Evolutionary conservation across 2,329 filamentous ascomycete genomes (phyloP), one percentile per base, ranked within the genome.

Genomic region (Alternaria infectoria): DNA sequence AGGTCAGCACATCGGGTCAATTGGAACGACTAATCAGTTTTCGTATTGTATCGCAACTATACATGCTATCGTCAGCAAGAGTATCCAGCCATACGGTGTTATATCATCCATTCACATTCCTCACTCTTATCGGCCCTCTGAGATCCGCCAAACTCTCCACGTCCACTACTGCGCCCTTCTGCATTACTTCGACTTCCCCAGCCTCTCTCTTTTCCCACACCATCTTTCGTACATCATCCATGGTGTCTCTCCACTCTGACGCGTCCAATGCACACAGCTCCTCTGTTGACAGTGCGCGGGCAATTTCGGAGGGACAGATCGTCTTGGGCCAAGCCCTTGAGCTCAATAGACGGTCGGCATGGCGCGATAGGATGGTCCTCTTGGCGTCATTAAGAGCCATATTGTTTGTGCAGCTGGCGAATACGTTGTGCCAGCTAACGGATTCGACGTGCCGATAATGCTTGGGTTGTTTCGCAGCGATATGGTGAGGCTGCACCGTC

Each of bases 281-380:
- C 9, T 71, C 59, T 3, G 61, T 17, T 13, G 82, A 80, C 9
- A 86, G 71, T 1, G 82, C 80, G 25, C 85, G 79, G 2, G 84
- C 83, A 43, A 85, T 79, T 73, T 86, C 84, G 13, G 84, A 86
- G 5, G 84, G 85, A 68, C 85, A 86, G 64, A 86, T 82, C 0
- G 85, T 86, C 69, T 86, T 86, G 11, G 84, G 85, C 54, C 72
- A 77, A 17, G 71, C 67, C 40, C 82, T 74, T 10, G 69, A 52
- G 32, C 64, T 59, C 19, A 82, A 70, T 23, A 81, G 71, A 28
- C 61, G 63, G 36, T 69, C 40, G 49, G 79, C 69, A 68, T 70
- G 72, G 30, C 44, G 28, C 21, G 65, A 47, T 55, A 70, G 54
- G 17, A 72, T 61, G 4, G 54, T 44, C 19, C 52, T 65, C 57